These are phyloP conservation scores for Diaporthe helianthi DNA, from an alignment of 2,329 filamentous ascomycete species.

Conservation along the genomic window DNA sequence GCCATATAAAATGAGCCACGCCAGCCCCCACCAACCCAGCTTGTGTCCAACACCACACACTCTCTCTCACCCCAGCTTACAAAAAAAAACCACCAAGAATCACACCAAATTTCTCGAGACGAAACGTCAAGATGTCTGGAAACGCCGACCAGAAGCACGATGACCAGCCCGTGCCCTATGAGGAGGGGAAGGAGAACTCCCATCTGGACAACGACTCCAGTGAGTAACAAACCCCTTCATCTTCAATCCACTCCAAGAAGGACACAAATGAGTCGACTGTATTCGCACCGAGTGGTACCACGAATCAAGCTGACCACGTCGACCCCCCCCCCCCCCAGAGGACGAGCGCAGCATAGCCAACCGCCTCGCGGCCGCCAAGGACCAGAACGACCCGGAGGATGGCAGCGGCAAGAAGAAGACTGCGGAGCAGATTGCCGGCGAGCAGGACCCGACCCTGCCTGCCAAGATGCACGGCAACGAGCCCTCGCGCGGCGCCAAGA, in stretches of 20 bases:
- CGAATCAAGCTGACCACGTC: background rate
- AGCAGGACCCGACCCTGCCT: constrained; percentile 33
- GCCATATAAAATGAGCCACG: background rate
- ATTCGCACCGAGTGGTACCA: too few relatives aligned
- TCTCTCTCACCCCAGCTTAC: background rate
- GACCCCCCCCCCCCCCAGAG: constrained; percentile 58
- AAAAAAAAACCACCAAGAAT: background rate
- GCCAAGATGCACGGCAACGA: constrained; percentile 75
- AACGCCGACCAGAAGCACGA: constrained; percentile 57
- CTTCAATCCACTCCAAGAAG: background rate
- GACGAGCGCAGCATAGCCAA: constrained; percentile 76
- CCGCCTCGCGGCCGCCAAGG: constrained; percentile 64
- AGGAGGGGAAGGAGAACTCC: constrained; percentile 75
- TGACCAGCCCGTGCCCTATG: constrained; percentile 60
- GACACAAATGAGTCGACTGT: background rate
- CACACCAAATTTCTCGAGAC: background rate
- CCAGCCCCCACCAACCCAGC: background rate
- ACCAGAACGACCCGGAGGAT: constrained; percentile 33
- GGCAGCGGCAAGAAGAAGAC: constrained; percentile 40
- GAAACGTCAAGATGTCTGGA: constrained; percentile 43
- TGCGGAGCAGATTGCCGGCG: constrained; percentile 41
- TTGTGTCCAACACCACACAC: background rate
- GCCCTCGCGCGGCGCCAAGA: constrained; percentile 75
- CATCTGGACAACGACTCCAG: constrained; percentile 76
- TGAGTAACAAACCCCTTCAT: constrained; percentile 48